Base-by-base conservation (phyloP, 257 asterid species). In the Plantago major region DNA sequence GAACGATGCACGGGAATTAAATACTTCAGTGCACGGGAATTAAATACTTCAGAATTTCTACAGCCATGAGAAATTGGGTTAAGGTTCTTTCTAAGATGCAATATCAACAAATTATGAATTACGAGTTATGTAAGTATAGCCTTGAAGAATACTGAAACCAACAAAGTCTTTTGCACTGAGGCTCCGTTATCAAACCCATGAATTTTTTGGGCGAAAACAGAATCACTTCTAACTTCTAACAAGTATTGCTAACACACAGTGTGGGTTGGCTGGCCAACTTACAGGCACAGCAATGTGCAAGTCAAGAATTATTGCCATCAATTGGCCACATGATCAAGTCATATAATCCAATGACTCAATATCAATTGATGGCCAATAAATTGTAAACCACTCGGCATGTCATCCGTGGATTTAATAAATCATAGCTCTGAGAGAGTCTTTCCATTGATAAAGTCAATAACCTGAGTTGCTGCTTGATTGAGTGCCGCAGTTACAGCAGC, bases 401-500 rank as follows among this genome's bases (percentile, higher is more conserved):
- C 48, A 16, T 40, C 66, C 52, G 53, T 18, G 49, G 16, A 48
- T 7, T 40, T 46, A 58, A 53, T 51, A 55, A 50, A 70, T 85
- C 82, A 93, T 28, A 93, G 88, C 42, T 89, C 84, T 8, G 82
- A 63, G 63, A 72, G 76, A 63, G 84, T 65, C 78, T 80, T 93
- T 42, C 92, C 97, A 11, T 63, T 82, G 68, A 89, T 83, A 70
- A 74, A 87, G 72, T 93, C 87, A 50, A 87, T 81, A 8, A 85
- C 87, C 62, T 38, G 73, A 11, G 92, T 79, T 37, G 75, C 95
- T 16, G 95, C 78, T 67, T 16, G 74, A 64, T 87, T 94, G 46
- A 93, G 96, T 13, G 99, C 97, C 33, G 85, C 86, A n/a, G 96
- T 50, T 14, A 89, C 96, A 3, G 99, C 88, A 1, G 78, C 81